These are phyloP conservation scores for Inga laurina DNA, from an alignment of 306 rosid species.

Conservation along the genomic window DNA sequence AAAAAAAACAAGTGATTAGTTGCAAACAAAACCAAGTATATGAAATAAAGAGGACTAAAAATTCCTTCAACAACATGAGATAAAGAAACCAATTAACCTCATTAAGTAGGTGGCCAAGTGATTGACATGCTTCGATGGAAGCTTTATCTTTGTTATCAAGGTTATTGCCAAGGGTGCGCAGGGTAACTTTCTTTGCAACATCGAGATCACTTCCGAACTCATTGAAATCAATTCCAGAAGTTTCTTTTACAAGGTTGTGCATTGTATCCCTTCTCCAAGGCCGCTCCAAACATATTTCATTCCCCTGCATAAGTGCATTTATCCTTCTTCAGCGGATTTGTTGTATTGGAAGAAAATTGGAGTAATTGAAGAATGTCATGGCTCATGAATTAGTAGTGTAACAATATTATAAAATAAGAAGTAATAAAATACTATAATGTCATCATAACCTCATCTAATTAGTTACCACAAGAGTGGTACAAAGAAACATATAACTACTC, in stretches of 20 bases:
- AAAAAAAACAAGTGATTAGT: background rate
- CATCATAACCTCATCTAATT: constrained; percentile 1
- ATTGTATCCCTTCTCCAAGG: constrained; percentile 98
- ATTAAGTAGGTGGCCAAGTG: constrained; percentile 80
- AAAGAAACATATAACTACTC: background rate
- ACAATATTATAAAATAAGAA: constrained; percentile 2
- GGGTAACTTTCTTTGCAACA: constrained; percentile 66
- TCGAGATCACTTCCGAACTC: constrained; percentile 69
- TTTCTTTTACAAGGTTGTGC: constrained; percentile 95
- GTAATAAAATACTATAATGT: constrained; percentile 8
- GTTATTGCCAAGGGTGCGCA: constrained; percentile 51
- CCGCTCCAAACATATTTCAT: constrained; percentile 76
- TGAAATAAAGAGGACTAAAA: constrained; percentile 31
- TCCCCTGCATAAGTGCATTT: constrained; percentile 59
- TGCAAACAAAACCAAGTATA: background rate
- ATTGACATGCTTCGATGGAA: constrained; percentile 71
- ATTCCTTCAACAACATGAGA: constrained; percentile 8
- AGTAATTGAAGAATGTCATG: constrained; percentile 20
- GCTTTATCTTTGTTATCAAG: constrained; percentile 76
- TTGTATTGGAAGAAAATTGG: constrained; percentile 26
- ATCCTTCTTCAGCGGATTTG: constrained; percentile 34
- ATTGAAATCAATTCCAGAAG: constrained; percentile 66
- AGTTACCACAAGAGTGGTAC: background rate
- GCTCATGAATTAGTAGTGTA: constrained; percentile 4
- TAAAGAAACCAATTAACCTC: constrained; percentile 64